Evolutionary conservation across 805 yeast species (phyloP).

Genomic region (Saccharomycopsis fermentans): DNA sequence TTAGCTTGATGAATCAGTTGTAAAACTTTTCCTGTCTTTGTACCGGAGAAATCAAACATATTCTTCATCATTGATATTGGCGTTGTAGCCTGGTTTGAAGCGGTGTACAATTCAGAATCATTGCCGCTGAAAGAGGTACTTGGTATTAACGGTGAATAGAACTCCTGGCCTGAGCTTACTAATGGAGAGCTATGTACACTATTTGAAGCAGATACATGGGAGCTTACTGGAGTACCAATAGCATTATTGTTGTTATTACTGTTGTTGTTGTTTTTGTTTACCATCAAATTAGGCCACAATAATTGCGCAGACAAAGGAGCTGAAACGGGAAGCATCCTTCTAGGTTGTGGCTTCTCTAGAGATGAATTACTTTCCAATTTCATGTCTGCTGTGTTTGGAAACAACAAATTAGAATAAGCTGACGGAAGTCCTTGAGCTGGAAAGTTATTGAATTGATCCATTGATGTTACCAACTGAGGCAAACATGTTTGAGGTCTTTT

Average conservation of each 20-base stretch:
- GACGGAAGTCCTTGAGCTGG: neutral
- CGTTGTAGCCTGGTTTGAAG: neutral
- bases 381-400: neutral
- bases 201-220: neutral
- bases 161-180: neutral
- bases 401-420: conserved; percentile 7
- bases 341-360: conserved; percentile 14
- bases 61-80: neutral
- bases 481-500: conserved; percentile 18
- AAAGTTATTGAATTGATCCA: conserved; percentile 4
- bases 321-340: neutral
- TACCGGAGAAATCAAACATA: neutral
- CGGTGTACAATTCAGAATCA: neutral
- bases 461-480: conserved; percentile 18
- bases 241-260: neutral
- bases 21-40: neutral
- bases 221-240: neutral
- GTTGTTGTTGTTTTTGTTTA: neutral
- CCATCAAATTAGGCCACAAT: neutral
- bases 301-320: neutral
- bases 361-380: conserved; percentile 6
- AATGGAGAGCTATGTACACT: neutral
- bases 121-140: neutral
- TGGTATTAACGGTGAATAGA: neutral
- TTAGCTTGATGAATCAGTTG: neutral